Conservation (phyloP, 1,284 basidiomycete species). For the Puccinia polysora region DNA sequence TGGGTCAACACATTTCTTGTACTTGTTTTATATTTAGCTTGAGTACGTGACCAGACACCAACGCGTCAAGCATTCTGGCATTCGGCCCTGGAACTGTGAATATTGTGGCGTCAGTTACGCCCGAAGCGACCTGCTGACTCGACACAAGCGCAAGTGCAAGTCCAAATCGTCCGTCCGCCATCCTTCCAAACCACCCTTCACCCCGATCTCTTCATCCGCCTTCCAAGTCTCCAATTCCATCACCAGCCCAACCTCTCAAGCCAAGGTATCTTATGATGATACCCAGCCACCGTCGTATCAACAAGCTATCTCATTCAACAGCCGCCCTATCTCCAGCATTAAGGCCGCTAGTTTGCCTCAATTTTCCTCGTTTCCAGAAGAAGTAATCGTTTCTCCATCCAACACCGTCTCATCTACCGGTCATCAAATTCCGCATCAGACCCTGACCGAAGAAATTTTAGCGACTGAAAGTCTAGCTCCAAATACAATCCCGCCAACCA, state of each 20-base stretch:
- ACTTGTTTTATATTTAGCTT: not conserved
- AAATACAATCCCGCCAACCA: too few species aligned
- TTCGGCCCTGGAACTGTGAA: constrained; percentile 25
- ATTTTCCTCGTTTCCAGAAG: not conserved
- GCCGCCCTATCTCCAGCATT: not conserved
- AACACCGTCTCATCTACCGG: too few species aligned
- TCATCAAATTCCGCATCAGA: too few species aligned
- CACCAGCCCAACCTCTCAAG: not conserved
- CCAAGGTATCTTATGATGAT: not conserved
- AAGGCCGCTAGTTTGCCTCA: not conserved
- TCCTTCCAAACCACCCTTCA: not conserved
- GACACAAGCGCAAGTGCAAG: constrained; percentile 29
- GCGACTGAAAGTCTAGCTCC: not conserved
- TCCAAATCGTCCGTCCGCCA: not conserved
- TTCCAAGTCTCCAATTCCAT: not conserved
- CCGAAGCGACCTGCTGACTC: constrained; percentile 16
- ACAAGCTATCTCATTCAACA: constrained; percentile 13
- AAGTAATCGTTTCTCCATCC: too few species aligned
- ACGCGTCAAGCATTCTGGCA: constrained; percentile 26
- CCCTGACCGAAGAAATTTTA: not conserved
- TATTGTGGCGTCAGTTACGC: constrained; percentile 29
- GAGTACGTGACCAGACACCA: constrained; percentile 36
- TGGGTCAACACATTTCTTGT: not conserved
- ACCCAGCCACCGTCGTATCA: constrained; percentile 7
- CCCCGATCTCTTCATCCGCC: not conserved